A percentile compares a stretch with the other conserved stretches of the same genome.
Evolutionary conservation across 345 rosid genomes (phyloP).

Genomic region (Pistacia atlantica): DNA sequence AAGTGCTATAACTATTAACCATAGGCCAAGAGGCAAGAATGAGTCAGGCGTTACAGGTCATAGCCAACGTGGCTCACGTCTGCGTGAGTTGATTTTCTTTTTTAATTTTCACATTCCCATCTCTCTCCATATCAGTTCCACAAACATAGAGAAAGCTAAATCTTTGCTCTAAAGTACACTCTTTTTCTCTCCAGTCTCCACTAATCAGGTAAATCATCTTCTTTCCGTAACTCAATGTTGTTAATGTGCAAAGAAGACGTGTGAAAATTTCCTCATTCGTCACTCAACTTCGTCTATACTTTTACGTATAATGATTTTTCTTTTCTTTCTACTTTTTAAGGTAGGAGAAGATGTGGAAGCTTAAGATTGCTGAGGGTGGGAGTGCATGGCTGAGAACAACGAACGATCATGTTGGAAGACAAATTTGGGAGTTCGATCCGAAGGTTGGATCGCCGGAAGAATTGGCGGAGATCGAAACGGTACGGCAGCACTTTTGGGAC

Average conservation of each 20-base stretch:
- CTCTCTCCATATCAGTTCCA: background rate
- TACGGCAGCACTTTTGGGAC: conserved; percentile 49
- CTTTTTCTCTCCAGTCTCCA: background rate
- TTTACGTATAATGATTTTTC: no score
- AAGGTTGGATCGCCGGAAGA: conserved; percentile 64
- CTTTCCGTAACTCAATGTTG: background rate
- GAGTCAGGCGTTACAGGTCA: no score
- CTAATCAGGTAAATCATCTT: background rate
- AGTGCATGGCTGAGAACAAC: conserved; percentile 71
- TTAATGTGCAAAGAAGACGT: background rate
- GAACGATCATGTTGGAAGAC: conserved; percentile 77
- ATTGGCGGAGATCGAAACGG: conserved; percentile 58
- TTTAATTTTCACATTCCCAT: no score
- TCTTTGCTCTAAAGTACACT: background rate
- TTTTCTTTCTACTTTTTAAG: background rate
- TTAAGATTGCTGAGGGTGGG: conserved; percentile 81
- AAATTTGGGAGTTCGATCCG: conserved; percentile 91
- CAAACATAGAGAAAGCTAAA: background rate
- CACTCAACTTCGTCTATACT: no score
- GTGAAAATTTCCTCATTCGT: background rate
- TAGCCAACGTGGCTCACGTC: no score
- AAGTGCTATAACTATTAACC: no score
- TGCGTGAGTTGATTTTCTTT: no score
- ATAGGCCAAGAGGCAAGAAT: no score
- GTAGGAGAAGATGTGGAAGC: conserved; percentile 71